Conservation (phyloP, 1,284 basidiomycete species). For the Pholiota adiposa region DNA sequence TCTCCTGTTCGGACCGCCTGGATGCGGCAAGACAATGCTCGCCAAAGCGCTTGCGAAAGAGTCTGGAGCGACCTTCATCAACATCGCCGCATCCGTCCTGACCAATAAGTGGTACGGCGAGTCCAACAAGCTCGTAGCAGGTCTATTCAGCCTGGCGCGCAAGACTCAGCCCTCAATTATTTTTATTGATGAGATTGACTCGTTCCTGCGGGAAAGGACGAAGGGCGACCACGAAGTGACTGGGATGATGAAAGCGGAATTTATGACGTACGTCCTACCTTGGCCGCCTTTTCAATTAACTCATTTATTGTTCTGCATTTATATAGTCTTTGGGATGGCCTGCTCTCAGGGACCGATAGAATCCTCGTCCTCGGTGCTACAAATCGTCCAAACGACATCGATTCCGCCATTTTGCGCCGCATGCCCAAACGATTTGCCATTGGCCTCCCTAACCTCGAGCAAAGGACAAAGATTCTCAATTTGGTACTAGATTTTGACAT, state of each 20-base stretch:
- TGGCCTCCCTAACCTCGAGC: constrained; percentile 79
- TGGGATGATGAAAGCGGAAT: constrained; percentile 99
- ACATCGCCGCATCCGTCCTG: constrained; percentile 79
- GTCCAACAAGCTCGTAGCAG: constrained; percentile 96
- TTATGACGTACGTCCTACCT: constrained; percentile 84
- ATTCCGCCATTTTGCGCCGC: constrained; percentile 91
- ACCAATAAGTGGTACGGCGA: constrained; percentile 98
- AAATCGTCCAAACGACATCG: constrained; percentile 95
- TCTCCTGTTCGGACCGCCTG: constrained; percentile 88
- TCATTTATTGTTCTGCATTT: constrained; percentile 12
- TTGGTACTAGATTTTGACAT: constrained; percentile 55
- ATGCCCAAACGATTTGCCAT: constrained; percentile 99
- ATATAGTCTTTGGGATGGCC: constrained; percentile 91
- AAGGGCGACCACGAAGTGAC: constrained; percentile 97
- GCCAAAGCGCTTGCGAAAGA: constrained; percentile 97
- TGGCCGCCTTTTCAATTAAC: not conserved
- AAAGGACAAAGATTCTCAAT: constrained; percentile 88
- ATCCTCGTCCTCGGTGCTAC: constrained; percentile 97
- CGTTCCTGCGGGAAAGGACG: constrained; percentile 87
- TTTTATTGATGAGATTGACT: constrained; percentile 97
- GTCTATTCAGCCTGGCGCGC: constrained; percentile 88
- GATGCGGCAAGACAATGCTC: constrained; percentile 95
- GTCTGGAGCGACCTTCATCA: constrained; percentile 96
- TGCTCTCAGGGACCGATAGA: constrained; percentile 83
- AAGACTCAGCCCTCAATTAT: constrained; percentile 88